Evolutionary conservation across 345 rosid species (phyloP).

Genomic region (Eucalyptus grandis): DNA sequence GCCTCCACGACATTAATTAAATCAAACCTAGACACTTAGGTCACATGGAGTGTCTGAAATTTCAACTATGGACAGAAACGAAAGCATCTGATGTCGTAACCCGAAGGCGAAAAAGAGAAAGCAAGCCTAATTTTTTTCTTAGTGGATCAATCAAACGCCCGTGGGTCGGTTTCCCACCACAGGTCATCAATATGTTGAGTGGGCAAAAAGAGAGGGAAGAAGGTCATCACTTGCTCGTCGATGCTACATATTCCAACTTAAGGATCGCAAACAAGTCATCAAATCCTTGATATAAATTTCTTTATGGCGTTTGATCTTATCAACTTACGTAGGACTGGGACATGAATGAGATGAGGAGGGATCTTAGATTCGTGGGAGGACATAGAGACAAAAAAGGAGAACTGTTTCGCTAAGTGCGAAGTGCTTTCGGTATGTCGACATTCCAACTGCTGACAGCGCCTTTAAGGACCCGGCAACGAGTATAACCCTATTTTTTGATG

Average conservation of each 20-base stretch:
- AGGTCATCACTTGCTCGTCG: neutral
- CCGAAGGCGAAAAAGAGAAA: neutral
- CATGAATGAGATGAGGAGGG: neutral
- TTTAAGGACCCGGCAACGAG: neutral
- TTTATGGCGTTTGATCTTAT: neutral
- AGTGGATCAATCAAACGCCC: neutral
- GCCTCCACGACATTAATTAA: neutral
- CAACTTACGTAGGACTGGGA: neutral
- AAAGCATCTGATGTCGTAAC: neutral
- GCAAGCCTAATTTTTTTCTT: neutral
- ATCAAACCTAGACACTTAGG: neutral
- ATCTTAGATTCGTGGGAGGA: neutral
- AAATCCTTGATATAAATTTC: neutral
- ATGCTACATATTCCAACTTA: neutral
- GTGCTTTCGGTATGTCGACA: neutral
- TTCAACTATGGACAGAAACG: neutral
- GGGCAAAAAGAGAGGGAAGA: neutral
- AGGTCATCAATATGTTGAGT: neutral
- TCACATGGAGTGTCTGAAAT: neutral
- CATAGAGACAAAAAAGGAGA: neutral
- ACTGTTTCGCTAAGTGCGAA: neutral
- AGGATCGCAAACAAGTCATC: neutral
- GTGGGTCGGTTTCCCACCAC: neutral
- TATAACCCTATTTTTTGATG: neutral
- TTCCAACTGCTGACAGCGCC: neutral